A percentile compares a stretch with the other conserved stretches of the same genome.
Conservation (phyloP, 495 filamentous ascomycete species). For the Trichoderma orchidacearum region DNA sequence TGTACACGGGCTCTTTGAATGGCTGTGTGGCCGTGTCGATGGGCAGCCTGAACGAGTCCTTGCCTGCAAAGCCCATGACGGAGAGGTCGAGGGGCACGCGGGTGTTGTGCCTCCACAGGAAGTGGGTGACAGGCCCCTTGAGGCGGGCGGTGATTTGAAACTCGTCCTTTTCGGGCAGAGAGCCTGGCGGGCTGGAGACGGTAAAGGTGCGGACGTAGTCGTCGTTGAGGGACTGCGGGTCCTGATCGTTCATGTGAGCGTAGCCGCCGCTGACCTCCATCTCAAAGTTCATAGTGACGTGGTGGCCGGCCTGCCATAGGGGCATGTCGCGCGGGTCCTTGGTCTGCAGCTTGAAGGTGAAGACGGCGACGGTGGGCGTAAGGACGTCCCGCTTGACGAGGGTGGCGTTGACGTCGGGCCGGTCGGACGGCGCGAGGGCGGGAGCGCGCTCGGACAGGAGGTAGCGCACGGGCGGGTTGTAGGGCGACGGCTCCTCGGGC, state of each 20-base stretch:
- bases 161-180: slow-evolving; percentile 15
- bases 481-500: slow-evolving; percentile 46
- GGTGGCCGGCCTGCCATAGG: slow-evolving; percentile 54
- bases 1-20: slow-evolving; percentile 28
- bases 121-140: slow-evolving; percentile 51
- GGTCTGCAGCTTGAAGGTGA: slow-evolving; percentile 40
- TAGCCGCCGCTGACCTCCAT: slow-evolving; percentile 56
- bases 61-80: slow-evolving; percentile 60
- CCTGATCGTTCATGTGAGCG: slow-evolving; percentile 67
- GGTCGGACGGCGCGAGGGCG: background rate
- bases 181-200: slow-evolving; percentile 40
- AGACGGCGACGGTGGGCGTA: slow-evolving; percentile 50
- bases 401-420: slow-evolving; percentile 22
- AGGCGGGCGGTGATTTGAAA: slow-evolving; percentile 59
- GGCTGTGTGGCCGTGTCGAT: slow-evolving; percentile 4
- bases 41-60: slow-evolving; percentile 23
- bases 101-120: slow-evolving; percentile 44
- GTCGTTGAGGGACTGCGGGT: slow-evolving; percentile 66
- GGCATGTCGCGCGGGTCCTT: slow-evolving; percentile 11
- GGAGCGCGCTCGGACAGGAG: slow-evolving; percentile 15
- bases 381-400: slow-evolving; percentile 40
- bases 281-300: slow-evolving; percentile 58
- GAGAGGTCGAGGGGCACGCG: slow-evolving; percentile 45
- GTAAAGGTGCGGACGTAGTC: slow-evolving; percentile 76
- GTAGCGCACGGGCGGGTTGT: slow-evolving; percentile 37